Conservation (phyloP, 371 early-diverging fungal species). For the Choanephora cucurbitarum region DNA sequence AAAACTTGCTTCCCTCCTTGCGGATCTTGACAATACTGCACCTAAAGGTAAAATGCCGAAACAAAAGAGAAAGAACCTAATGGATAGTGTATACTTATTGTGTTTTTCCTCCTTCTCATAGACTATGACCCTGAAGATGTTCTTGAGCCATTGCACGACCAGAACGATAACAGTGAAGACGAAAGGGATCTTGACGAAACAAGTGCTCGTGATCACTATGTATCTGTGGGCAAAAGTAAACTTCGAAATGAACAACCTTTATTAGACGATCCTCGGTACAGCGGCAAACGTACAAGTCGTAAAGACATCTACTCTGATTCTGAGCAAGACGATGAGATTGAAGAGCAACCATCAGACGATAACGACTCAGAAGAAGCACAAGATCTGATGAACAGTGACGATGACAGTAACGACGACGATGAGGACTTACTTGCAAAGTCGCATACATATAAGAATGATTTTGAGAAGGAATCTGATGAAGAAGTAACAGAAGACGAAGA, state of each 20-base stretch:
- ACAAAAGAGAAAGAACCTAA: too few species aligned
- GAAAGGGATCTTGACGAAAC: constrained; percentile 42
- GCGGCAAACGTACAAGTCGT: constrained; percentile 68
- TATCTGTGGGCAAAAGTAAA: constrained; percentile 72
- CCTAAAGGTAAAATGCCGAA: constrained; percentile 54
- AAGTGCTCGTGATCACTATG: constrained; percentile 68
- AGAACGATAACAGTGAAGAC: constrained; percentile 51
- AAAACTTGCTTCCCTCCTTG: constrained; percentile 68
- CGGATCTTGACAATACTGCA: constrained; percentile 67
- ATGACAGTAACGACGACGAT: constrained; percentile 37
- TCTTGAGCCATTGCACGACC: constrained; percentile 54
- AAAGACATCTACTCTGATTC: constrained; percentile 59
- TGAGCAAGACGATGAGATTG: constrained; percentile 40
- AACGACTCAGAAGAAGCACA: constrained; percentile 34
- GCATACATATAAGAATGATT: constrained; percentile 19
- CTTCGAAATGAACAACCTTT: constrained; percentile 62
- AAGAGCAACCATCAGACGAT: constrained; percentile 32
- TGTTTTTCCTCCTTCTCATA: too few species aligned
- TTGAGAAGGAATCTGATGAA: constrained; percentile 19
- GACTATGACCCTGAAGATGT: constrained; percentile 71
- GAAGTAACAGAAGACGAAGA: constrained; percentile 26
- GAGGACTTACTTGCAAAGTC: constrained; percentile 30
- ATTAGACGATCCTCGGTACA: constrained; percentile 78
- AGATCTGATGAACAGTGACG: constrained; percentile 7
- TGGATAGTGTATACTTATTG: too few species aligned